Evolutionary conservation across 2,329 filamentous ascomycete genomes (phyloP).

Genomic region (Penicillium sp.): DNA sequence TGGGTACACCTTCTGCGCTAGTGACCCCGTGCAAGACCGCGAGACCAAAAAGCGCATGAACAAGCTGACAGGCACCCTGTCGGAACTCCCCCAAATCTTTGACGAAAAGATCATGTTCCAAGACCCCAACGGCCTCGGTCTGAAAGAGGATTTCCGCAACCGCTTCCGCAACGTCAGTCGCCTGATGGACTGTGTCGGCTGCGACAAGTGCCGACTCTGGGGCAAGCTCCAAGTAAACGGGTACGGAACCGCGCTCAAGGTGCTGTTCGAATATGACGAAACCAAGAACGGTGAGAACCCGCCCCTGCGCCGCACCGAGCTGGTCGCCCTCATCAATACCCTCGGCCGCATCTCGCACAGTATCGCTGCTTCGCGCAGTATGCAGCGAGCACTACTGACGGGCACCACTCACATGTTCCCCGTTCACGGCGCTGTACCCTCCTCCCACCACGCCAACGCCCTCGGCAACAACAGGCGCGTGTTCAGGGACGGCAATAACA

Average conservation of each 20-base stretch:
- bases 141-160: slow-evolving; percentile 97
- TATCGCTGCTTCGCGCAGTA: slow-evolving; percentile 70
- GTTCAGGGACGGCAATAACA: slow-evolving; percentile 35
- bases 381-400: slow-evolving; percentile 54
- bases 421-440: slow-evolving; percentile 27
- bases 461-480: slow-evolving; percentile 18
- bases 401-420: slow-evolving; percentile 34
- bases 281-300: slow-evolving; percentile 63
- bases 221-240: slow-evolving; percentile 94
- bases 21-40: slow-evolving; percentile 74
- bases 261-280: slow-evolving; percentile 89
- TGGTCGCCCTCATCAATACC: slow-evolving; percentile 93
- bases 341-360: slow-evolving; percentile 83
- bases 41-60: slow-evolving; percentile 78
- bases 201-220: slow-evolving; percentile 97
- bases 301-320: slow-evolving; percentile 77
- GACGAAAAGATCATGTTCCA: slow-evolving; percentile 96
- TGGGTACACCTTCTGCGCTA: slow-evolving; percentile 87
- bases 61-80: slow-evolving; percentile 68
- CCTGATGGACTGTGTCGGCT: slow-evolving; percentile 97
- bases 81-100: slow-evolving; percentile 72
- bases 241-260: slow-evolving; percentile 91
- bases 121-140: slow-evolving; percentile 59
- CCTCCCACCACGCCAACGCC: slow-evolving; percentile 21
- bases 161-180: slow-evolving; percentile 95